A percentile compares a stretch with the other conserved stretches of the same genome.
Evolutionary conservation across 2,329 filamentous ascomycete genomes (phyloP).

Genomic region (Aspergillus sp.): DNA sequence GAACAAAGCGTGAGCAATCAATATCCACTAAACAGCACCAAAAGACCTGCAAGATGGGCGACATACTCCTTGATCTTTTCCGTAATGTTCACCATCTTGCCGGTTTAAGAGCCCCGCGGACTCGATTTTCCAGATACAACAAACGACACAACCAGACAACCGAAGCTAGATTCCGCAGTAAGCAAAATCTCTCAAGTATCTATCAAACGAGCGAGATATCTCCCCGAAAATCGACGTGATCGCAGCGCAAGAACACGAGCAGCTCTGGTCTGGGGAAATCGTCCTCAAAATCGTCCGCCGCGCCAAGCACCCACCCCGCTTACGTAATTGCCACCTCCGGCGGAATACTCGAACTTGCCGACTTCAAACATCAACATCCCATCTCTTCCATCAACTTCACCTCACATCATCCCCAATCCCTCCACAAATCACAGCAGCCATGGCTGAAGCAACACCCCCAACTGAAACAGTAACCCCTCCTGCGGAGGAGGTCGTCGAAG

Average conservation of each 20-base stretch:
- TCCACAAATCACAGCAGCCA: constrained; percentile 15
- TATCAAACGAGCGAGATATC: neutral
- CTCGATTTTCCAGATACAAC: constrained; percentile 13
- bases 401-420: constrained; percentile 4
- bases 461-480: constrained; percentile 27
- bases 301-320: constrained; percentile 18
- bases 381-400: constrained; percentile 9
- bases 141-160: neutral
- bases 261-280: constrained; percentile 7
- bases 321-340: constrained; percentile 18
- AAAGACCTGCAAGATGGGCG: neutral
- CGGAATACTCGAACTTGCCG: constrained; percentile 8
- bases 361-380: constrained; percentile 1
- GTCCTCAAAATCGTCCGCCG: constrained; percentile 23
- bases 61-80: constrained; percentile 98
- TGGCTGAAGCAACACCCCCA: constrained; percentile 23
- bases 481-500: constrained; percentile 42
- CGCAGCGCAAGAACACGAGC: neutral
- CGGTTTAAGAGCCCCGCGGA: constrained; percentile 31
- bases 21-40: neutral
- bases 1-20: constrained; percentile 13
- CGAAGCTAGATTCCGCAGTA: neutral
- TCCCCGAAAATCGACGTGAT: neutral
- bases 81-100: constrained; percentile 94
- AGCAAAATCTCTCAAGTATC: neutral